These are phyloP conservation scores for Rhododendron mucronatum DNA, from an alignment of 148 eudicot genomes.

Conservation along the genomic window DNA sequence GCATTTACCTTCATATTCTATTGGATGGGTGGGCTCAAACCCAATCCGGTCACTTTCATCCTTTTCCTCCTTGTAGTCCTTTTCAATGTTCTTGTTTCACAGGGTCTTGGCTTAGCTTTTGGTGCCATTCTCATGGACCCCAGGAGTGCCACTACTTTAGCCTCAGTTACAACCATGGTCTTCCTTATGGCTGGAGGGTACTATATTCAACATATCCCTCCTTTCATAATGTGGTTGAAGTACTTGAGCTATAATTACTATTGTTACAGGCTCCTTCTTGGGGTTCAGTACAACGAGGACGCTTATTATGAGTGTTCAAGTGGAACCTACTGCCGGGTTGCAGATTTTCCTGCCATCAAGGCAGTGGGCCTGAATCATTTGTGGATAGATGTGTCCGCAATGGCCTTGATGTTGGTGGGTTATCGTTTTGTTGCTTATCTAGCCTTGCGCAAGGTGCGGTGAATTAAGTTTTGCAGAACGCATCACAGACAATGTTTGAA, in stretches of 20 bases:
- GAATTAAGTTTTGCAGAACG: slow-evolving; percentile 15
- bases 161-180: slow-evolving; percentile 89
- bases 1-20: slow-evolving; percentile 89
- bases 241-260: slow-evolving; percentile 96
- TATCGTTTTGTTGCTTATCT: slow-evolving; percentile 81
- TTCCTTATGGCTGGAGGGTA: slow-evolving; percentile 96
- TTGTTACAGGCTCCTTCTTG: slow-evolving; percentile 82
- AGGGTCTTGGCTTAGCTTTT: slow-evolving; percentile 81
- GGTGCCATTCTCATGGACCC: slow-evolving; percentile 95
- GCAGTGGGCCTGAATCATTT: slow-evolving; percentile 64
- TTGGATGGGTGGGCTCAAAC: slow-evolving; percentile 96
- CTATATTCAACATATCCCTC: slow-evolving; percentile 85
- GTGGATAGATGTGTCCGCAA: slow-evolving; percentile 57
- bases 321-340: slow-evolving; percentile 62
- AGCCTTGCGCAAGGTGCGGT: slow-evolving; percentile 62
- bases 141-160: slow-evolving; percentile 80
- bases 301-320: slow-evolving; percentile 69
- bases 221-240: slow-evolving; percentile 90
- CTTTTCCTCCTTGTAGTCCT: slow-evolving; percentile 75
- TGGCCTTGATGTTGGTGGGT: slow-evolving; percentile 86
- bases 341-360: slow-evolving; percentile 62
- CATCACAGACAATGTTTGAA: neutral
- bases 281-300: slow-evolving; percentile 69
- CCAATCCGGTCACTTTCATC: slow-evolving; percentile 62
- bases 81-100: slow-evolving; percentile 86